These are phyloP conservation scores for Camelina hispida DNA, from an alignment of 345 rosid genomes.

Conservation along the genomic window DNA sequence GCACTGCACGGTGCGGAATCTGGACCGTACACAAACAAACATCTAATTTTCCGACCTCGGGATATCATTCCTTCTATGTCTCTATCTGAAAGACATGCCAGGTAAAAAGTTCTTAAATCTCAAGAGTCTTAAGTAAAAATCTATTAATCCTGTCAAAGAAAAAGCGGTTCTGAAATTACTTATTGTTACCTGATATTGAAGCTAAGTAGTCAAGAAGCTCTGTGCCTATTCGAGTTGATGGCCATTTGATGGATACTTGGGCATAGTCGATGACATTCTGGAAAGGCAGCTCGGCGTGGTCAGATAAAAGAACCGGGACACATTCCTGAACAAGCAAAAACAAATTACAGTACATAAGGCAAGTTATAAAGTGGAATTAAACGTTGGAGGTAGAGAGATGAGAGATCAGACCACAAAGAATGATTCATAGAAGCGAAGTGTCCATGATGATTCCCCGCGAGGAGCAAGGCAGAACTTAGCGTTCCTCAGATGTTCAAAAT, in stretches of 20 bases:
- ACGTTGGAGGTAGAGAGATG: neutral
- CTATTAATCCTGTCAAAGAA: slow-evolving; percentile 1
- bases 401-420: slow-evolving; percentile 79
- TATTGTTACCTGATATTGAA: slow-evolving; percentile 66
- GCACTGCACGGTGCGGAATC: slow-evolving; percentile 78
- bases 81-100: slow-evolving; percentile 52
- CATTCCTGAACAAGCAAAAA: slow-evolving; percentile 70
- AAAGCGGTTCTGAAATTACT: neutral
- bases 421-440: slow-evolving; percentile 93
- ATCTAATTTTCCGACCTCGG: slow-evolving; percentile 69
- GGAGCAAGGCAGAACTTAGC: slow-evolving; percentile 98
- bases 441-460: slow-evolving; percentile 98
- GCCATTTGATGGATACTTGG: slow-evolving; percentile 92
- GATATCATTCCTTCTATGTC: slow-evolving; percentile 72
- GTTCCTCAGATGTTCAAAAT: slow-evolving; percentile 85
- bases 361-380: neutral
- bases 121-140: slow-evolving; percentile 10
- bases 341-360: neutral
- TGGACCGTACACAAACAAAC: slow-evolving; percentile 79
- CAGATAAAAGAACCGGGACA: slow-evolving; percentile 91
- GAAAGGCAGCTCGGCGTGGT: slow-evolving; percentile 86
- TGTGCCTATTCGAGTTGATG: slow-evolving; percentile 74
- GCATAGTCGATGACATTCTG: slow-evolving; percentile 88
- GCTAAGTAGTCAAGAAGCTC: slow-evolving; percentile 83
- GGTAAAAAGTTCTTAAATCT: neutral